phyloP scores from a whole-genome alignment of 768 basidiomycete species.

The Pleurotus giganteus region DNA sequence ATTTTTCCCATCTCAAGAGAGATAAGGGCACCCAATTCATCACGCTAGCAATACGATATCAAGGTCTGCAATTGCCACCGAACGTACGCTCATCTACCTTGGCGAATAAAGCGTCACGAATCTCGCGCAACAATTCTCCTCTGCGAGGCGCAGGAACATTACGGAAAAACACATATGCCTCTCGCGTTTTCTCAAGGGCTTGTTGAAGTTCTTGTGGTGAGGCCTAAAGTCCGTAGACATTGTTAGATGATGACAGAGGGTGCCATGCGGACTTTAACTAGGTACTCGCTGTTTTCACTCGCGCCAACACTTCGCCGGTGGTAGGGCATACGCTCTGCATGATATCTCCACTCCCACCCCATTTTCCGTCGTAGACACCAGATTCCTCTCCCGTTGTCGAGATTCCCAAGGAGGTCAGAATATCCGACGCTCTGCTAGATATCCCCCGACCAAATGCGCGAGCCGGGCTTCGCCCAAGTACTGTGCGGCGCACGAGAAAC shows the following conservation, averaged over 20 bases:
- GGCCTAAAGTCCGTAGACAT: conserved; percentile 44
- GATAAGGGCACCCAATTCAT: conserved; percentile 77
- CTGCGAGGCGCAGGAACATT: conserved; percentile 82
- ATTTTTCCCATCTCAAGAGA: conserved; percentile 94
- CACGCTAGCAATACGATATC: conserved; percentile 46
- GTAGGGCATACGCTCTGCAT: conserved; percentile 76
- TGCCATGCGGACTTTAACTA: conserved; percentile 7
- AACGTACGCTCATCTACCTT: conserved; percentile 48
- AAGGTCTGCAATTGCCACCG: conserved; percentile 11
- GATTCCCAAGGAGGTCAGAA: conserved; percentile 67
- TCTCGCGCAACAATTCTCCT: conserved; percentile 86
- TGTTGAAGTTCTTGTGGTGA: conserved; percentile 70
- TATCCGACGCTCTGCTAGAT: conserved; percentile 67
- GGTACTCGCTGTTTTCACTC: conserved; percentile 59
- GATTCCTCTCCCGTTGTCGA: conserved; percentile 51
- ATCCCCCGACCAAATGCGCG: conserved; percentile 40
- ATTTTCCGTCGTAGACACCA: conserved; percentile 82
- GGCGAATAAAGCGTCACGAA: conserved; percentile 73
- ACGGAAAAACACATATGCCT: conserved; percentile 71
- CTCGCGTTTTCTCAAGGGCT: conserved; percentile 65
- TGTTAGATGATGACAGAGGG: conserved; percentile 9
- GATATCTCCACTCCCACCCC: conserved; percentile 75
- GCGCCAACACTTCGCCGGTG: conserved; percentile 82
- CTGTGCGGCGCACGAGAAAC: conserved; percentile 25
- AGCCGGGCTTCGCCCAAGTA: conserved; percentile 12